Conservation (phyloP, 176 grass and related monocot species). For the Typha latifolia region DNA sequence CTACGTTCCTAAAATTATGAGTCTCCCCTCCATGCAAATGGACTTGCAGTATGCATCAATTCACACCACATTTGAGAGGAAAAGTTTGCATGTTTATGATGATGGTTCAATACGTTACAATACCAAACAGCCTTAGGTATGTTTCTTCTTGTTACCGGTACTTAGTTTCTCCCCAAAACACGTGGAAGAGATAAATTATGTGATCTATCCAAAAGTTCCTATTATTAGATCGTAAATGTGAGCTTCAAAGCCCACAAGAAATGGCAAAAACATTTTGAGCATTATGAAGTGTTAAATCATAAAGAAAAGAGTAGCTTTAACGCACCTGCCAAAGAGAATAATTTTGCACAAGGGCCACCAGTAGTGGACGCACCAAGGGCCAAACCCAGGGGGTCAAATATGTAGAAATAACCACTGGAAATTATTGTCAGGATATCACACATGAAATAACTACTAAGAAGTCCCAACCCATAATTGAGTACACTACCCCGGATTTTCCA, state of each 20-base stretch:
- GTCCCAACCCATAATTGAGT: constrained; percentile 83
- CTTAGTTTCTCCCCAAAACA: neutral
- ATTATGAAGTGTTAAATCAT: neutral
- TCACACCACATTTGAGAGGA: too few relatives aligned
- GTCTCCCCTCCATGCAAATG: too few relatives aligned
- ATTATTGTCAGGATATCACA: constrained; percentile 81
- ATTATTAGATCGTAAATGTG: neutral
- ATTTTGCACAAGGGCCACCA: constrained; percentile 55
- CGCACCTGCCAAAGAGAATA: constrained; percentile 83
- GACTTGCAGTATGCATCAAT: too few relatives aligned
- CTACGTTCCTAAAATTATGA: too few relatives aligned
- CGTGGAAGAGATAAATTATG: neutral
- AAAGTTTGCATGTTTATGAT: too few relatives aligned
- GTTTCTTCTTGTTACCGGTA: too few relatives aligned
- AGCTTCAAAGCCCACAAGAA: too few relatives aligned
- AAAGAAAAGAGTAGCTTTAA: neutral
- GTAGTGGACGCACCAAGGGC: constrained; percentile 39
- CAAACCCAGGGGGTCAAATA: constrained; percentile 93
- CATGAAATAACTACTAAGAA: constrained; percentile 88
- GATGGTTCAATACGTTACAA: too few relatives aligned
- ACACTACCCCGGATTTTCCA: constrained; percentile 85
- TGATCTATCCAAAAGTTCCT: neutral
- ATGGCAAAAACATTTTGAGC: neutral
- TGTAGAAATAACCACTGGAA: constrained; percentile 82
- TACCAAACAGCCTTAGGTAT: too few relatives aligned